Evolutionary conservation across 208 protist genomes (phyloP).

Genomic region (Giardia muris): DNA sequence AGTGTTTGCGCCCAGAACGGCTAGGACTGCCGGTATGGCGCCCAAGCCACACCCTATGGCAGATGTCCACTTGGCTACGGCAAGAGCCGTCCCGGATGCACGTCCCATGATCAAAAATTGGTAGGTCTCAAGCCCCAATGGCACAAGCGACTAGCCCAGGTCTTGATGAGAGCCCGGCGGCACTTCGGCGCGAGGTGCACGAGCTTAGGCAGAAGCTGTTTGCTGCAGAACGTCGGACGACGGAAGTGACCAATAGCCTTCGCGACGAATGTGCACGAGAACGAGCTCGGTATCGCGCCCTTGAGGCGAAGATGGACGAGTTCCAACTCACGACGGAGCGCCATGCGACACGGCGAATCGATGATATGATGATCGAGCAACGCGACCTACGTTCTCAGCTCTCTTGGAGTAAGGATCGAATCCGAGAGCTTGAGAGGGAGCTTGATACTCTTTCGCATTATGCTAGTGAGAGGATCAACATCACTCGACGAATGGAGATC

Average conservation of each 20-base stretch:
- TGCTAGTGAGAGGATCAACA: not conserved
- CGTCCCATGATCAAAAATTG: too few relatives aligned
- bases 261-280: conserved; percentile 10
- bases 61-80: too few relatives aligned
- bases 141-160: too few relatives aligned
- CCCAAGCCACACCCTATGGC: too few relatives aligned
- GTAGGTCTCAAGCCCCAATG: too few relatives aligned
- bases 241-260: not conserved
- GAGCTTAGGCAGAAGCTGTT: not conserved
- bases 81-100: too few relatives aligned
- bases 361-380: not conserved
- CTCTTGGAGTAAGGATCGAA: not conserved
- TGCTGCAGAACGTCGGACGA: not conserved
- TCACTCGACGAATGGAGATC: not conserved
- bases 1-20: too few relatives aligned
- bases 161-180: not conserved
- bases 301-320: conserved; percentile 12
- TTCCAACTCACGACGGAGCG: not conserved
- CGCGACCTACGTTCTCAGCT: not conserved
- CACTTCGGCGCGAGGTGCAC: not conserved
- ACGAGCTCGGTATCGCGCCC: not conserved
- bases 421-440: not conserved
- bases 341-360: conserved; percentile 3
- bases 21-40: too few relatives aligned
- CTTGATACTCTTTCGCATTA: not conserved